Evolutionary conservation across 192 early-diverging fungal genomes (phyloP), one percentile per base, ranked within the genome.

Genomic region (Coemansia asiatica): DNA sequence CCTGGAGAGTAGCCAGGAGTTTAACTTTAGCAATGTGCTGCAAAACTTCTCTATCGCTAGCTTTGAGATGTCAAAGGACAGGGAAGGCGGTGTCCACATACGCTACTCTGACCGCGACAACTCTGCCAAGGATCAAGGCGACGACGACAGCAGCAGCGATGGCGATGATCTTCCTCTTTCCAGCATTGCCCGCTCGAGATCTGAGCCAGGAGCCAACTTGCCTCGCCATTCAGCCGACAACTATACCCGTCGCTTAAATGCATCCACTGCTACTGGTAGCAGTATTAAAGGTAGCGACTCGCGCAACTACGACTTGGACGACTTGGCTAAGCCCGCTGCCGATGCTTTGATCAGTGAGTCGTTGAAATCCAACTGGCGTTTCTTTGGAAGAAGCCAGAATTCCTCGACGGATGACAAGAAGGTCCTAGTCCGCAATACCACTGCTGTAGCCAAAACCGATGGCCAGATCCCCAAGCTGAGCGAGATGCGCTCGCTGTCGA

Each of bases 101-200:
- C 64, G 63, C 50, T 70, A 76, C 36, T 67, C 74, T 10, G 67
- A 69, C 54, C 55, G 31, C 7, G 27, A 46, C 16, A 60, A 22
- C 36, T 56, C 56, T 0, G 18, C 58, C n/a, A 25, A 27, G 46
- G 23, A 22, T 36, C 48, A 10, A 0, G 25, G 12, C 21, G 64
- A 2, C 21, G 64, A 48, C 6, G 66, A 9, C 56, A 55, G 53
- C 54, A 56, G 63, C 53, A 74, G 64, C 55, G 78, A 75, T 26
- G 69, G 63, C 36, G 78, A 80, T 26, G 78, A 80, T 6, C 53
- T 80, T 16, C 78, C 78, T 8, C 58, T 80, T 25, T 67, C 78
- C 4, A 35, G 66, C 15, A 72, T 80, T 40, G 66, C 38, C 16
- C 72, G 78, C 36, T 80, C 78, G 13, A 66, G 23, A 46, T 80